Percentiles rank a stretch among this genome's conserved stretches.
Evolutionary conservation across 768 basidiomycete genomes (phyloP).

Genomic region (Boletus subcaerulescens): DNA sequence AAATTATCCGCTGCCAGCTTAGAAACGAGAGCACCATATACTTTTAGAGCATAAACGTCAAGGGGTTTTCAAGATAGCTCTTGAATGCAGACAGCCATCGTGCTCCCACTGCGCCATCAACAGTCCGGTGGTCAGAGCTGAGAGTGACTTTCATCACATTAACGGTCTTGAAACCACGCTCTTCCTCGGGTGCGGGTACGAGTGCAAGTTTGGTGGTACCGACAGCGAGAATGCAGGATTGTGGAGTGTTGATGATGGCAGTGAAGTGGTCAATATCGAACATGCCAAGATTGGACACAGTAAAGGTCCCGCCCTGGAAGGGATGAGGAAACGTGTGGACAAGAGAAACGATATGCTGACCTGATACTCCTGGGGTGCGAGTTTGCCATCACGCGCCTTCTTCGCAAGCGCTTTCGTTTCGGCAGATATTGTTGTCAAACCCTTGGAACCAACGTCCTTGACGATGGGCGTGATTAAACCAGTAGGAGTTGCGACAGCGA

Average conservation of each 20-base stretch:
- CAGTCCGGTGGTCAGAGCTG: conserved; percentile 91
- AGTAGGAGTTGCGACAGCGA: conserved; percentile 94
- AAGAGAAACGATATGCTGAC: conserved; percentile 35
- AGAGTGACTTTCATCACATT: conserved; percentile 95
- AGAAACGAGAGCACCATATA: neutral
- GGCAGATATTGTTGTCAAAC: conserved; percentile 87
- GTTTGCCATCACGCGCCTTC: conserved; percentile 95
- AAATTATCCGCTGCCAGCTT: neutral
- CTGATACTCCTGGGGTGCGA: conserved; percentile 95
- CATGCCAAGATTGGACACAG: conserved; percentile 99
- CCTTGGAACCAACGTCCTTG: conserved; percentile 89
- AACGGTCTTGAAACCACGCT: conserved; percentile 91
- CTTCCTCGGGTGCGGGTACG: conserved; percentile 82
- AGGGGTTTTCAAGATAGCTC: conserved; percentile 93
- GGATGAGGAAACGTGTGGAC: neutral
- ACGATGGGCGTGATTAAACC: conserved; percentile 98
- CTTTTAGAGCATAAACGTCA: conserved; percentile 90
- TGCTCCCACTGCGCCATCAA: conserved; percentile 95
- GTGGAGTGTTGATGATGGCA: conserved; percentile 98
- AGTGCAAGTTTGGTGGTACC: conserved; percentile 85
- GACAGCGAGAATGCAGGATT: conserved; percentile 96
- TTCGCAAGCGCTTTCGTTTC: conserved; percentile 91
- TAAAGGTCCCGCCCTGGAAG: conserved; percentile 89
- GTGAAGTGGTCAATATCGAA: conserved; percentile 93
- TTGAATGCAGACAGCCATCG: conserved; percentile 93